Conservation (phyloP, 2,329 filamentous ascomycete species). For the Zymoseptoria ardabiliae region DNA sequence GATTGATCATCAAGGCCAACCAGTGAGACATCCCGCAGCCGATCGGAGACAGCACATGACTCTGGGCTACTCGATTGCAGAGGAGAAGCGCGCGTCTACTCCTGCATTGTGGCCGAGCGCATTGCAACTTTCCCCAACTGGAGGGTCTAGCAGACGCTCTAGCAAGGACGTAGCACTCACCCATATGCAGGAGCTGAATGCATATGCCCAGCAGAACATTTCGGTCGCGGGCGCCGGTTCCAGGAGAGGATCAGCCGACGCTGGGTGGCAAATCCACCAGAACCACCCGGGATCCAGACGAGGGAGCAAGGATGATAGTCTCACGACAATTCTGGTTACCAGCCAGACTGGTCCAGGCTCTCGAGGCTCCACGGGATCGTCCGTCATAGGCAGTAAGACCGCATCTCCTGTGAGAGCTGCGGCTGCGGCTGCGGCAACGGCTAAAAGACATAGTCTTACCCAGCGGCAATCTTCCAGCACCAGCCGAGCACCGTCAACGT, state of each 20-base stretch:
- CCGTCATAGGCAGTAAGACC: conserved; percentile 10
- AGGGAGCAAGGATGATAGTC: conserved; percentile 30
- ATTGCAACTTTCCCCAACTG: conserved; percentile 19
- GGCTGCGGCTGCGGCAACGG: conserved; percentile 1
- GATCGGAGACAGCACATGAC: conserved; percentile 21
- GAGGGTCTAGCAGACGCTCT: conserved; percentile 25
- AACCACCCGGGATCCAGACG: conserved; percentile 27
- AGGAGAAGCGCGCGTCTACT: conserved; percentile 22
- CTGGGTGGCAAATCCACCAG: conserved; percentile 26
- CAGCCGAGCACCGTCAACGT: conserved; percentile 25
- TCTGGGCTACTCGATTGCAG: conserved; percentile 13
- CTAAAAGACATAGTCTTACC: conserved; percentile 13
- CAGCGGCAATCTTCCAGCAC: conserved; percentile 10
- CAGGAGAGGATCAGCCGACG: conserved; percentile 30
- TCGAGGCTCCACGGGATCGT: conserved; percentile 18
- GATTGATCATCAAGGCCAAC: conserved; percentile 6
- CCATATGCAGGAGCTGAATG: conserved; percentile 26
- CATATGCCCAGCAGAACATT: conserved; percentile 24
- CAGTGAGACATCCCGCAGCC: conserved; percentile 18
- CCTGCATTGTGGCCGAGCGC: conserved; percentile 15
- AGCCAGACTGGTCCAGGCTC: conserved; percentile 22
- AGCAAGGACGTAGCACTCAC: conserved; percentile 32
- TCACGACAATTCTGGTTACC: conserved; percentile 31
- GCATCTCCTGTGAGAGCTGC: conserved; percentile 13
- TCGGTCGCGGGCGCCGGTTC: conserved; percentile 17